Evolutionary conservation across 2,329 filamentous ascomycete genomes (phyloP), one percentile per base, ranked within the genome.

Genomic region (Penicillium glabrum): DNA sequence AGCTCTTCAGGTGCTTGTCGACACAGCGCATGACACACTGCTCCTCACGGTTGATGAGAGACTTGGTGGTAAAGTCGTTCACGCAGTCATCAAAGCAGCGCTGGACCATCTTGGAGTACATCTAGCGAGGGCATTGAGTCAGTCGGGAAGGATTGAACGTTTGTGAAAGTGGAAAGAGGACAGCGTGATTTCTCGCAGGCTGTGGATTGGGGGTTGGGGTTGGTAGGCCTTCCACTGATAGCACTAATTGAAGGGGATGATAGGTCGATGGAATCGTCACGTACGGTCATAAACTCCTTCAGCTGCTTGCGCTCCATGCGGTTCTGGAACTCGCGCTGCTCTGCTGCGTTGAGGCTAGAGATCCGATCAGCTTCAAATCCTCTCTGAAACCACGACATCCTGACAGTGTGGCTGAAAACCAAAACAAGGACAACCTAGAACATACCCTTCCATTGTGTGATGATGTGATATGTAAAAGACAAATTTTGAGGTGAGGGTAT

Each of bases 221-320:
- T 35, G 27, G 33, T 41, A 10, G 11, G 19, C 11, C 11, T 41
- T 41, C 11, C 31, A 39, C 8, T 7, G 31, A 19, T 16, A 21
- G 37, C n/a, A 23, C 26, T 26, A 10, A 44, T 31, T 9, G 16
- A 11, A 39, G 35, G 19, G 4, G 10, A 41, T 23, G 19, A 7
- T 23, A 10, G 23, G 19, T 11, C 10, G 10, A 11, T 13, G 11
- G 19, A 10, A 1, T 43, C n/a, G 16, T 24, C 55, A 83, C 91
- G 68, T 84, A 98, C 95, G 70, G 86, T 90, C 89, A 98, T 96
- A 75, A 99, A 98, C 75, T 98, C 93, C 82, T 96, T 96, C 84
- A 99, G 91, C 80, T 99, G 95, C 80, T 95, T 96, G 80, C 90
- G 90, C 82, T 98, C 92, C 86, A 99, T 93, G 78, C 95, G 91